Conservation (phyloP, 306 rosid species). For the Quercus engelmannii region DNA sequence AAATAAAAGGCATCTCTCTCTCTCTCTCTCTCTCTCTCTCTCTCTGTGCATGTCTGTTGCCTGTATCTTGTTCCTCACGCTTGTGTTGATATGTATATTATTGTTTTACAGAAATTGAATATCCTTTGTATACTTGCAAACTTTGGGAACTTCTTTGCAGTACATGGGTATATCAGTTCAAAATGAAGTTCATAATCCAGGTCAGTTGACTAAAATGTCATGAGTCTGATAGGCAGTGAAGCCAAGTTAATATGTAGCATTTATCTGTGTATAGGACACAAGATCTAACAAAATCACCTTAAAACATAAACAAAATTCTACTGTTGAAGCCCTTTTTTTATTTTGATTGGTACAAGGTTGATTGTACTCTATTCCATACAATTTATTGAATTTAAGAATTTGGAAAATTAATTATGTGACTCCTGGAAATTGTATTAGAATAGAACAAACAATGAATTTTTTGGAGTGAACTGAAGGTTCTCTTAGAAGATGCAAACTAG, state of each 20-base stretch:
- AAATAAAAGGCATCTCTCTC: constrained; percentile 48
- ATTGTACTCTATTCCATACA: background rate
- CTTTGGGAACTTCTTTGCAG: constrained; percentile 6
- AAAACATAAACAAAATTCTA: too few relatives aligned
- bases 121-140: background rate
- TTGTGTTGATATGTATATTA: constrained; percentile 9
- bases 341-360: too few relatives aligned
- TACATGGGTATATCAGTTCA: constrained; percentile 24
- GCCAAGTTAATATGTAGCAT: constrained; percentile 2
- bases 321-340: too few relatives aligned
- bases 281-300: background rate
- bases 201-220: constrained; percentile 25
- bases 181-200: constrained; percentile 20
- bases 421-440: background rate
- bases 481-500: too few relatives aligned
- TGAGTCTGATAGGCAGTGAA: background rate
- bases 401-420: background rate
- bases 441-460: background rate
- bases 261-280: background rate
- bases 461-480: background rate
- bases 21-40: background rate
- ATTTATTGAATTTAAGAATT: background rate
- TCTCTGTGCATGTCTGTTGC: background rate
- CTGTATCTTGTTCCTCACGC: background rate
- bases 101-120: constrained; percentile 11